Evolutionary conservation across 2,329 filamentous ascomycete genomes (phyloP).

Genomic region (Fusarium sp.): DNA sequence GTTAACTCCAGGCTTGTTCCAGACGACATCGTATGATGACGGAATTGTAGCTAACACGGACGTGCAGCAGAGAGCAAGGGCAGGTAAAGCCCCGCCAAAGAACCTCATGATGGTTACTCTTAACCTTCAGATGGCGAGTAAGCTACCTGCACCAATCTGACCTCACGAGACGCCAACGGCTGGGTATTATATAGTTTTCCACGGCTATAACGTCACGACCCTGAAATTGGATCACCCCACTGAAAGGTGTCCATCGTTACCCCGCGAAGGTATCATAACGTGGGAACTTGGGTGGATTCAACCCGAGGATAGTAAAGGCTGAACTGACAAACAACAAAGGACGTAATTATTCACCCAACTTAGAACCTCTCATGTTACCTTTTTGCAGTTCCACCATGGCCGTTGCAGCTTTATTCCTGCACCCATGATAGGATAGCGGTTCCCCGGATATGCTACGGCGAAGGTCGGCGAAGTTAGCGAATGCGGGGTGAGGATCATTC

Average conservation of each 20-base stretch:
- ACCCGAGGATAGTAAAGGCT: neutral
- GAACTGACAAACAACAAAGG: too few relatives aligned
- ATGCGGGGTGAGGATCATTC: neutral
- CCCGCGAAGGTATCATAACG: neutral
- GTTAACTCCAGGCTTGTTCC: slow-evolving; percentile 7
- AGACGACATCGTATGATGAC: slow-evolving; percentile 3
- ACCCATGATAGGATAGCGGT: rapidly evolving
- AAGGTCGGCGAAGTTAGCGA: neutral
- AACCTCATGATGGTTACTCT: neutral
- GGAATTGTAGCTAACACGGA: neutral
- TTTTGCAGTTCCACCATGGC: rapidly evolving
- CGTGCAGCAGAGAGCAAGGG: neutral
- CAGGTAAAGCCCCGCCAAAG: rapidly evolving
- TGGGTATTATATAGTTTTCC: neutral
- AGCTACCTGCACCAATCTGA: neutral
- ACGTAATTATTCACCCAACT: neutral
- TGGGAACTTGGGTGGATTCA: neutral
- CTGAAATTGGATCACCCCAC: neutral
- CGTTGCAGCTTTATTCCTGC: neutral
- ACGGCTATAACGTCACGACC: neutral
- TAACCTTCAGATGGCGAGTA: neutral
- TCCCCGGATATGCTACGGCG: neutral
- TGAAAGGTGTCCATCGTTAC: neutral
- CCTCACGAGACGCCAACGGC: neutral
- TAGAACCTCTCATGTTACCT: neutral